Evolutionary conservation across 768 basidiomycete genomes (phyloP).

Genomic region (Boletus vermiculosoides): DNA sequence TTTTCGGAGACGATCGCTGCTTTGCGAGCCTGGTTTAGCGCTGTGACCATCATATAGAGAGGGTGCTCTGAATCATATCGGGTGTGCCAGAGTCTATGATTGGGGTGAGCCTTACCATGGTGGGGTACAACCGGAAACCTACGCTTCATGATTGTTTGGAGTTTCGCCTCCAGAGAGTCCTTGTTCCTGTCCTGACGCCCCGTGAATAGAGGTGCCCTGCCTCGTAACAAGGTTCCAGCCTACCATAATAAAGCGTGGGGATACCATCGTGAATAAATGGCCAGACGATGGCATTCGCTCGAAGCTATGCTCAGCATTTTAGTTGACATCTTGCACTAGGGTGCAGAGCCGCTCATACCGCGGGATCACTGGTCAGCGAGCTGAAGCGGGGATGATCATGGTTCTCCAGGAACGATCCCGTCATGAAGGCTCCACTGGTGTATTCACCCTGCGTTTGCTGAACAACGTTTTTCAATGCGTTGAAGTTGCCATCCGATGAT

Average conservation of each 20-base stretch:
- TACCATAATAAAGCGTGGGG: constrained; percentile 51
- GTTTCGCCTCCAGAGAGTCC: constrained; percentile 43
- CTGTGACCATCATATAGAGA: constrained; percentile 44
- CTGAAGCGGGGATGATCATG: constrained; percentile 53
- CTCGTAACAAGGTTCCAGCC: not conserved
- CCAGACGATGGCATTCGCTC: constrained; percentile 50
- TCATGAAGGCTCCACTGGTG: constrained; percentile 39
- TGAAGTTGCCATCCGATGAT: constrained; percentile 34
- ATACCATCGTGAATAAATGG: constrained; percentile 51
- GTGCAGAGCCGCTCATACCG: constrained; percentile 28
- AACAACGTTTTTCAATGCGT: constrained; percentile 29
- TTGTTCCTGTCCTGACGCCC: constrained; percentile 45
- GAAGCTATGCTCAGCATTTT: constrained; percentile 29
- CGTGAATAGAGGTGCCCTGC: not conserved
- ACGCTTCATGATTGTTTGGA: constrained; percentile 55
- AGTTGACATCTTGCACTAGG: not conserved
- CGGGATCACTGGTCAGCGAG: constrained; percentile 41
- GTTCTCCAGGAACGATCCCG: constrained; percentile 53
- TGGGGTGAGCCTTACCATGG: constrained; percentile 3
- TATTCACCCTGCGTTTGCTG: constrained; percentile 36
- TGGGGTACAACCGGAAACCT: constrained; percentile 3
- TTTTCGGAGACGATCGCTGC: constrained; percentile 43
- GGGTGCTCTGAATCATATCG: constrained; percentile 51
- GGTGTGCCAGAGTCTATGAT: constrained; percentile 57
- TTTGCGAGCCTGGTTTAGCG: constrained; percentile 55